Evolutionary conservation across 1,284 basidiomycete species (phyloP), one percentile per base, ranked within the genome.

Genomic region (Baeospora myosura): DNA sequence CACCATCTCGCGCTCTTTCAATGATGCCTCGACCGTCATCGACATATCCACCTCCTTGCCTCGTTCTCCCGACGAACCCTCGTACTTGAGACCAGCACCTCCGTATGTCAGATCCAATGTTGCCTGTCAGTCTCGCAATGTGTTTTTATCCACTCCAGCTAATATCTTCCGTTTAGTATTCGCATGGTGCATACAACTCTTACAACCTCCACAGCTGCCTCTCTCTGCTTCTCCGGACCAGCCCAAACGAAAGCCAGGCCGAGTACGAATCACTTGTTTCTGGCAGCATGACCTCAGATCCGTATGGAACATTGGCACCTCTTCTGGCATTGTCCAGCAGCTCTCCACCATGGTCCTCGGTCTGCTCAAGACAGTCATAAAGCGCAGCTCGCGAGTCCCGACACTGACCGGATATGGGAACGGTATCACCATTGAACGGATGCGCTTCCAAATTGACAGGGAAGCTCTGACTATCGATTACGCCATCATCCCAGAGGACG

Each of bases 231-330:
- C 64, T 20, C 52, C 52, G 14, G 53, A 54, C 23, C 47, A 44
- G 43, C 41, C 47, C 41, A 56, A 49, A 57, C 65, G 52, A 55
- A 70, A 49, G 60, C 64, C n/a, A 5, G 58, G 61, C 48, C 64
- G 65, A 46, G 63, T 92, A 18, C 79, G 87, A 17, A 77, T 96
- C 44, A 93, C 89, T 1, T 90, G 88, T 54, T 95, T 95, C 60
- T 97, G 91, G 89, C 88, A 93, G 53, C 95, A 97, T 66, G 88
- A 96, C 62, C 77, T 97, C n/a, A 84, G 86, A 48, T 80, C 90
- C 0, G 64, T 90, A 10, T 95, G 90, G 89, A 85, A 79, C 31
- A 76, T 91, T 38, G 78, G 78, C 5, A 76, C 78, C 0, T 68
- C 70, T 6, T 65, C 71, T 30, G 69, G 67, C 40, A 52, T 81